Evolutionary conservation across 1,284 basidiomycete genomes (phyloP).

Genomic region (Tremellales sp.): DNA sequence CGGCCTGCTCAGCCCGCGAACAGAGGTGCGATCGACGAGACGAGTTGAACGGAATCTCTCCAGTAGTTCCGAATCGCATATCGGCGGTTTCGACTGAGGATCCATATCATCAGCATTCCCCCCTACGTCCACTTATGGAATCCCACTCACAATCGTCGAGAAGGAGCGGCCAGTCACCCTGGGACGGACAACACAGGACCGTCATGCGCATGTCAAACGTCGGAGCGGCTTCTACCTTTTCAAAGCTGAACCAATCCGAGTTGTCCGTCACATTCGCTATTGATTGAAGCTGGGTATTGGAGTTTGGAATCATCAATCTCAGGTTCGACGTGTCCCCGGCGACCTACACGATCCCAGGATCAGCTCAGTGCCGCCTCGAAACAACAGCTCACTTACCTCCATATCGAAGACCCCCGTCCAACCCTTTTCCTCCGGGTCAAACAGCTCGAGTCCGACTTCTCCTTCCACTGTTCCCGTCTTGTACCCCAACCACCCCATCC

Average conservation of each 20-base stretch:
- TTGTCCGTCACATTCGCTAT: background rate
- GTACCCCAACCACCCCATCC: slow-evolving; percentile 21
- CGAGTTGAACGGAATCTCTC: background rate
- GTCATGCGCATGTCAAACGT: slow-evolving; percentile 17
- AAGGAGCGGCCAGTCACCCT: slow-evolving; percentile 27
- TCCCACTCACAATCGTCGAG: slow-evolving; percentile 18
- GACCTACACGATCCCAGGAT: background rate
- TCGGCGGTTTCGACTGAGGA: background rate
- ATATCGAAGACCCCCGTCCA: slow-evolving; percentile 32
- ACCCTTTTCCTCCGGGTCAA: slow-evolving; percentile 13
- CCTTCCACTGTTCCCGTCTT: slow-evolving; percentile 8
- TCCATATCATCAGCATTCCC: too few relatives aligned
- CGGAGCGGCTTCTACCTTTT: background rate
- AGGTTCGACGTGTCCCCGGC: background rate
- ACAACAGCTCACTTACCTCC: slow-evolving; percentile 33
- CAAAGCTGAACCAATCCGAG: background rate
- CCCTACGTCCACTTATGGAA: slow-evolving; percentile 11
- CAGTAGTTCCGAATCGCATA: background rate
- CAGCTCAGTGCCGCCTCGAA: background rate
- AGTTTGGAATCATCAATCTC: slow-evolving; percentile 1
- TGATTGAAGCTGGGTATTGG: background rate
- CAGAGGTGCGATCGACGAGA: background rate
- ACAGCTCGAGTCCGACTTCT: slow-evolving; percentile 28
- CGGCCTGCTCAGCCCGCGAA: background rate
- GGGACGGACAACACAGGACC: slow-evolving; percentile 21